Base-by-base conservation (phyloP, 164 flowering plant genomes). In the Buxus sempervirens region DNA sequence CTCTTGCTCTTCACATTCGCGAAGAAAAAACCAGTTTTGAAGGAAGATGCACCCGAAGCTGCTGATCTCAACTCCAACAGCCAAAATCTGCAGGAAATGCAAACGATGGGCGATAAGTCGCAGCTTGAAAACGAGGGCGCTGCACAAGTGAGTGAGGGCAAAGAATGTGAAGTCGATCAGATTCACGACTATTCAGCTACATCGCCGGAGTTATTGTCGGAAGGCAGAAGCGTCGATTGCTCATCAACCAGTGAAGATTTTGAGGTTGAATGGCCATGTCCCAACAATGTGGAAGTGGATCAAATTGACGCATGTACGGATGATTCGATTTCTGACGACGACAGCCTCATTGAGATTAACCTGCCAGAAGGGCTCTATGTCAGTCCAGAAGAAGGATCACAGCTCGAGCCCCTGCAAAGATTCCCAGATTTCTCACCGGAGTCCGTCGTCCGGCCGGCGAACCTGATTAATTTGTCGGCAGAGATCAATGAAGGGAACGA, bases 321-420 rank as follows among this genome's bases (percentile, higher is more conserved):
- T 55, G 89, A 82, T 9, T 85, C 95, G 0, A 91, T 91, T 41
- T 88, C 98, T 0, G 98, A 93, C 45, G 98, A 89, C 54, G 98
- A 93, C 15, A 86, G 88, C 69, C 80, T 93, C 64, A 89, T 93
- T 16, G 98, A 93, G 72, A 89, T 93, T 23, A 80, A 81, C 2
- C 86, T 94, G 19, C 94, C 91, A 0, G 81, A 77, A n/a, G 95
- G 90, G 10, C 83, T 85, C 22, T 82, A 75, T 72, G 66, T 86
- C 4, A 68, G 65, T 60, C 67, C 75, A 15, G 69, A 74, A 26
- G 66, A 79, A 68, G 78, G 72, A 36, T 27, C 21, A 51, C 76
- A 75, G 63, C 57, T 59, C 12, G 60, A 58, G 28, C 36, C 54
- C 51, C 63, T 66, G 56, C 69, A 72, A 42, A 78, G 74, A 49